Conservation (phyloP, 2,329 filamentous ascomycete genomes). For the Exophiala oligosperma region DNA sequence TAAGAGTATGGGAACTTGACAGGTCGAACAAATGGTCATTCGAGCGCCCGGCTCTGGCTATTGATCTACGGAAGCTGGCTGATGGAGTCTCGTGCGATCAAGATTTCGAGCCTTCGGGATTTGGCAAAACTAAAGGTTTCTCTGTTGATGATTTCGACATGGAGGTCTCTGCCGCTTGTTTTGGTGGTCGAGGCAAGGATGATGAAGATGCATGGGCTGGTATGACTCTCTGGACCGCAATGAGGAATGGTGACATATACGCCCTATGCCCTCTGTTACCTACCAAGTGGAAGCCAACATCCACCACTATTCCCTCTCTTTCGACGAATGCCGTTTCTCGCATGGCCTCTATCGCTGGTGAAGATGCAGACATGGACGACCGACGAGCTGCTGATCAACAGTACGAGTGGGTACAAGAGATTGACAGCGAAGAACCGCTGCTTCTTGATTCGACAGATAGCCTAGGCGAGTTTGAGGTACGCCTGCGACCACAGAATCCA, state of each 20-base stretch:
- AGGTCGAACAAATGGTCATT: slow-evolving; percentile 84
- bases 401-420: slow-evolving; percentile 58
- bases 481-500: slow-evolving; percentile 53
- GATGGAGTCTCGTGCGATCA: slow-evolving; percentile 81
- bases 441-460: slow-evolving; percentile 39
- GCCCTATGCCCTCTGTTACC: slow-evolving; percentile 89
- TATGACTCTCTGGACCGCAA: slow-evolving; percentile 97
- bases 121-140: slow-evolving; percentile 75
- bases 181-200: slow-evolving; percentile 67
- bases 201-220: slow-evolving; percentile 76
- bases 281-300: slow-evolving; percentile 76
- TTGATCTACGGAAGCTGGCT: slow-evolving; percentile 85
- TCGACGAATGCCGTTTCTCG: slow-evolving; percentile 81
- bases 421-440: slow-evolving; percentile 55
- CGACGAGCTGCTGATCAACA: slow-evolving; percentile 55
- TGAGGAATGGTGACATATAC: slow-evolving; percentile 90
- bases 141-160: slow-evolving; percentile 90
- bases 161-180: slow-evolving; percentile 87
- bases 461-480: slow-evolving; percentile 52
- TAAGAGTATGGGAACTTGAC: slow-evolving; percentile 88
- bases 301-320: slow-evolving; percentile 76
- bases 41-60: slow-evolving; percentile 75
- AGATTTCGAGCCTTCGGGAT: slow-evolving; percentile 75
- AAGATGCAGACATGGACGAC: slow-evolving; percentile 44
- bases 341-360: slow-evolving; percentile 47